Evolutionary conservation across 75 land plant genomes (phyloP).

Genomic region (Cunninghamia lanceolata): DNA sequence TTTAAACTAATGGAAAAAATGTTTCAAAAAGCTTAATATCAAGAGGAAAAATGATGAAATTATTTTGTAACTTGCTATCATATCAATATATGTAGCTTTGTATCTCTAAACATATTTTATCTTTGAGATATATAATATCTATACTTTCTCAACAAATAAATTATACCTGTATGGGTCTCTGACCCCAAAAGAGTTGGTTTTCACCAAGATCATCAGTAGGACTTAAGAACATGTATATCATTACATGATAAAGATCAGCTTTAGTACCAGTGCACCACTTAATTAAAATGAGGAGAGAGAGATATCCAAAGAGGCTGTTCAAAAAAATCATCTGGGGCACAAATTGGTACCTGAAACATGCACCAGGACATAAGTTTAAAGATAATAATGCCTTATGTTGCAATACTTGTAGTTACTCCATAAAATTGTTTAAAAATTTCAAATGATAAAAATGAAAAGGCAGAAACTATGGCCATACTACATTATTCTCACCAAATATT

Average conservation of each 20-base stretch:
- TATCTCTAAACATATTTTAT: background rate
- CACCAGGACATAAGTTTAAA: background rate
- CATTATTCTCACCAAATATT: slow-evolving; percentile 61
- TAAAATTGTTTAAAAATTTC: background rate
- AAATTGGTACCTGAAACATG: slow-evolving; percentile 78
- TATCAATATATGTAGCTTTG: background rate
- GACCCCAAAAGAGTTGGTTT: slow-evolving; percentile 93
- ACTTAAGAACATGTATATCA: slow-evolving; percentile 98
- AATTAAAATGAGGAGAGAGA: slow-evolving; percentile 83
- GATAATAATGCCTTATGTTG: background rate
- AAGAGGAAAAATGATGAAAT: slow-evolving; percentile 8
- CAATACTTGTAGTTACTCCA: background rate
- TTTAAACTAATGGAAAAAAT: background rate
- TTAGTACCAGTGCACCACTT: slow-evolving; percentile 96
- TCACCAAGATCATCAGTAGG: slow-evolving; percentile 88
- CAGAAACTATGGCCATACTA: background rate
- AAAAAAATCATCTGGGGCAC: slow-evolving; percentile 92
- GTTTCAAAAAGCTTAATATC: background rate
- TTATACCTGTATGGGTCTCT: slow-evolving; percentile 67
- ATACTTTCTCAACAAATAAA: background rate
- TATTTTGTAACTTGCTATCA: background rate
- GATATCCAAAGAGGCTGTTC: slow-evolving; percentile 92
- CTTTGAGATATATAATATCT: background rate
- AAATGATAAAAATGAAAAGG: slow-evolving; percentile 1
- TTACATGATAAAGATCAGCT: slow-evolving; percentile 97